phyloP scores from a whole-genome alignment of 208 protist species.

The Trypanosoma theileri region DNA sequence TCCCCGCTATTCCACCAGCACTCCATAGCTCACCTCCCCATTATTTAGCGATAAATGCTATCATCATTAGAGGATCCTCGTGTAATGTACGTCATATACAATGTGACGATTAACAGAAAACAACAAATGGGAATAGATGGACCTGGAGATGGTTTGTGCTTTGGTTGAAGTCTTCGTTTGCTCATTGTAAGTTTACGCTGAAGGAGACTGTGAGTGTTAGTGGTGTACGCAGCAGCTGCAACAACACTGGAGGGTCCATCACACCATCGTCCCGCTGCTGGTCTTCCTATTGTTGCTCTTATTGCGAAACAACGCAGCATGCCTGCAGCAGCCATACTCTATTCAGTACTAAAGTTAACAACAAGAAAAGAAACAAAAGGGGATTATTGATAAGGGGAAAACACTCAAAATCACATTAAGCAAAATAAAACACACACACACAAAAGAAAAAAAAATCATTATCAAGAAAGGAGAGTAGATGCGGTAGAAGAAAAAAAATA shows the following conservation, averaged over 20 bases:
- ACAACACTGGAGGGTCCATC: not conserved
- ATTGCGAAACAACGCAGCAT: too few relatives aligned
- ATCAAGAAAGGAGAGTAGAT: too few relatives aligned
- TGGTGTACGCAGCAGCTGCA: not conserved
- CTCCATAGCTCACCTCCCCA: not conserved
- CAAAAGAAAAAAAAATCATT: too few relatives aligned
- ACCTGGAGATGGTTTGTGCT: constrained; percentile 33
- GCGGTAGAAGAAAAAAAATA: too few relatives aligned
- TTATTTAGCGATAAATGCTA: constrained; percentile 33
- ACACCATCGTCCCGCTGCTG: not conserved
- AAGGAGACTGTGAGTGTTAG: not conserved
- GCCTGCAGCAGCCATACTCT: too few relatives aligned
- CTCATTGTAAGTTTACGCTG: constrained; percentile 47
- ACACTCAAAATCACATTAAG: too few relatives aligned
- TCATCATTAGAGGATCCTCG: constrained; percentile 32
- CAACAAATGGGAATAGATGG: constrained; percentile 35
- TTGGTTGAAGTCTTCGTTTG: constrained; percentile 45
- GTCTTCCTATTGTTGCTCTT: too few relatives aligned
- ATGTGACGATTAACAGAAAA: constrained; percentile 5
- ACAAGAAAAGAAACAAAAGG: too few relatives aligned
- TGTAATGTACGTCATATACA: constrained; percentile 25
- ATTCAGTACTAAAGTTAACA: too few relatives aligned
- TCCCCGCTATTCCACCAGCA: too few relatives aligned
- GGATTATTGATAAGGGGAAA: too few relatives aligned
- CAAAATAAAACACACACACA: too few relatives aligned